Evolutionary conservation across 768 basidiomycete species (phyloP).

Genomic region (Kwoniella heveanensis): DNA sequence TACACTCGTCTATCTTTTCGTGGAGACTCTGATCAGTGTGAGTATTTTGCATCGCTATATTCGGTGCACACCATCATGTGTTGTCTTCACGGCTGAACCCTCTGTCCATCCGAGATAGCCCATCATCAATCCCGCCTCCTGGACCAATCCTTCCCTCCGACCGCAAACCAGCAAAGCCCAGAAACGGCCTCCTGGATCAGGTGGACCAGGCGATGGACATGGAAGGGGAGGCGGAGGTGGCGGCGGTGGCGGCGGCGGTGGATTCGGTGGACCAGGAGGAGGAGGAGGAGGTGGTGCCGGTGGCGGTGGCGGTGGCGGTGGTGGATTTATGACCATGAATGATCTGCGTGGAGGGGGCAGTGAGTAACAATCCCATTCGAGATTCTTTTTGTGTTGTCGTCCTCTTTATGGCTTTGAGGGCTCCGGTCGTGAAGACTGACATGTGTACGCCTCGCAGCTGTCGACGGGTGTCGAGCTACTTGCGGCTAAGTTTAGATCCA

Average conservation of each 20-base stretch:
- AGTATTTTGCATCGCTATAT: slow-evolving; percentile 11
- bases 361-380: slow-evolving; percentile 21
- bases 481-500: slow-evolving; percentile 34
- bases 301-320: slow-evolving; percentile 34
- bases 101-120: slow-evolving; percentile 26
- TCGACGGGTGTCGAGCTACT: slow-evolving; percentile 44
- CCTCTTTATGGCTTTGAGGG: too few relatives aligned
- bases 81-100: too few relatives aligned
- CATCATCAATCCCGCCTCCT: slow-evolving; percentile 39
- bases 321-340: slow-evolving; percentile 45
- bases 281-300: slow-evolving; percentile 28
- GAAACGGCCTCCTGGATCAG: neutral
- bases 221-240: slow-evolving; percentile 25
- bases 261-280: slow-evolving; percentile 7
- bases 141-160: slow-evolving; percentile 33
- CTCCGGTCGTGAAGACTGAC: too few relatives aligned
- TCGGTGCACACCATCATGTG: neutral
- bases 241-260: slow-evolving; percentile 21
- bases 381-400: neutral
- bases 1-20: slow-evolving; percentile 40
- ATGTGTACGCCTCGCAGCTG: slow-evolving; percentile 26
- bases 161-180: neutral
- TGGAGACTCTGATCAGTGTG: slow-evolving; percentile 46
- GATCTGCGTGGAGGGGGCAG: slow-evolving; percentile 45
- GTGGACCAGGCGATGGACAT: slow-evolving; percentile 6